Conservation (phyloP, 2,329 filamentous ascomycete genomes). For the Aspergillus sp. region DNA sequence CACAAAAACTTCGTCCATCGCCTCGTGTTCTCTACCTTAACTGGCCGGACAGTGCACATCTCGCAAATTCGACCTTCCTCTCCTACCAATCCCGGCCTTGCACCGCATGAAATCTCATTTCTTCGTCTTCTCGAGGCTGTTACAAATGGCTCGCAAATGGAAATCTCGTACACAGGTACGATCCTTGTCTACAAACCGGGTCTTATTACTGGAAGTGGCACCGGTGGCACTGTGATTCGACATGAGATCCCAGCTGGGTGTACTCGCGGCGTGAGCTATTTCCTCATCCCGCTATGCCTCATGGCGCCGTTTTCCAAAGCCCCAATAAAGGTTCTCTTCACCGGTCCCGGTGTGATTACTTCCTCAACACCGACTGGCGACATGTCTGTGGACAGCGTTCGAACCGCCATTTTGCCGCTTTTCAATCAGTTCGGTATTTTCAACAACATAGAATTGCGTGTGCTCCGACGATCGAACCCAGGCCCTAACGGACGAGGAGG, state of each 20-base stretch:
- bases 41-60: conserved; percentile 84
- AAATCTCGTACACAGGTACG: conserved; percentile 95
- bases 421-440: conserved; percentile 90
- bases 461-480: conserved; percentile 76
- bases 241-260: conserved; percentile 78
- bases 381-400: conserved; percentile 87
- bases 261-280: conserved; percentile 83
- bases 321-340: conserved; percentile 85
- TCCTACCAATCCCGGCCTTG: conserved; percentile 81
- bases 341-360: conserved; percentile 90
- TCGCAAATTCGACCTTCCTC: conserved; percentile 89
- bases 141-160: conserved; percentile 92
- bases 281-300: conserved; percentile 82
- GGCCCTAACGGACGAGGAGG: conserved; percentile 75
- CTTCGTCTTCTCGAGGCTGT: conserved; percentile 89
- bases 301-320: conserved; percentile 91
- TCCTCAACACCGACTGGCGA: conserved; percentile 80
- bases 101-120: conserved; percentile 91
- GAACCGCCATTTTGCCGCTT: conserved; percentile 86
- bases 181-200: conserved; percentile 90
- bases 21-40: conserved; percentile 85
- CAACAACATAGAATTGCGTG: conserved; percentile 78
- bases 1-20: conserved; percentile 81
- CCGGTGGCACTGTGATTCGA: conserved; percentile 68
- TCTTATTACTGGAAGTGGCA: conserved; percentile 80